Evolutionary conservation across 129 eudicot species (phyloP), one percentile per base, ranked within the genome.

Genomic region (Centrapalus pauciflorus): DNA sequence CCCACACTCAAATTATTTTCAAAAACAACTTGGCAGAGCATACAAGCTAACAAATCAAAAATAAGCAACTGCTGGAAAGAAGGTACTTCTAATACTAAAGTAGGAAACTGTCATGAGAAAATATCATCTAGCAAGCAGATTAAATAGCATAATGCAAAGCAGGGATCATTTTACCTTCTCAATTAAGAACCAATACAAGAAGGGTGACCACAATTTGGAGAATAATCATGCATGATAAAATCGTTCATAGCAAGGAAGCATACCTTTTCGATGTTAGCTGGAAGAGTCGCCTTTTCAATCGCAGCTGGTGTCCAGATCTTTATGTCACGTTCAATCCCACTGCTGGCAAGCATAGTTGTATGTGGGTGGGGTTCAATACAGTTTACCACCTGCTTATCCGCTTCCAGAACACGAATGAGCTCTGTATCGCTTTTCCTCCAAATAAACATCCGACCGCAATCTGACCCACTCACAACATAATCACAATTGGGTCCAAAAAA

Each of bases 381-480:
- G 58, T 84, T 88, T 61, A 88, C 96, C 67, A 88, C 89, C 25
- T 80, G 67, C 67, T 78, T 80, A 76, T 88, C 96, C 9, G 88
- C 96, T 69, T 85, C 89, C 79, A 88, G 41, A 55, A 88, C 89
- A 70, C 96, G 86, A 65, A 88, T 7, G 43, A 88, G 86, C 63
- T 79, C 89, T 7, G 84, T 81, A 69, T 74, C 82, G 43, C 75
- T 75, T 76, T 82, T 88, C 70, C 75, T 84, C 96, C 96, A 88
- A 26, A 88, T 84, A 56, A 88, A 88, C 74, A 88, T 84, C 57
- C 88, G 80, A 5, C 96, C 96, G 70, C 96, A 88, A 75, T 88
- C 96, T 35, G 95, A 87, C 61, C 95, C 95, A 57, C 95, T 87
- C 49, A 77, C 84, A 48, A 87, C 88, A 82, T 87, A 88, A 69